Percentiles rank a stretch among this genome's conserved stretches.
phyloP scores from a whole-genome alignment of 176 grass and related monocot species.

The Triticum dicoccoides region DNA sequence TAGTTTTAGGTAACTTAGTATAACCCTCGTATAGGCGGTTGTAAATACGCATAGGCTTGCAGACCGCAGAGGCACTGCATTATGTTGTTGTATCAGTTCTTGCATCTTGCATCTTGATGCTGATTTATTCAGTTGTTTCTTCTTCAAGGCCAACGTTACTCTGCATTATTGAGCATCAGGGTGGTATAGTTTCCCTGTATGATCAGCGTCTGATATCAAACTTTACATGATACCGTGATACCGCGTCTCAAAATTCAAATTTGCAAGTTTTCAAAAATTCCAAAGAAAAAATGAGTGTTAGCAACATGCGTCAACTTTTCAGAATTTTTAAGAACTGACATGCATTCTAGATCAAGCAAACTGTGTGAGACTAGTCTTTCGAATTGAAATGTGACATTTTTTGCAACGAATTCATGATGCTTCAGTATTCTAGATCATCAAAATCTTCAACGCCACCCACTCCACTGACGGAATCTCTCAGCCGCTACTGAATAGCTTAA shows the following conservation, averaged over 20 bases:
- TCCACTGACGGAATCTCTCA: neutral
- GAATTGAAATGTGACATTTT: neutral
- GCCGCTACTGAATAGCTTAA: neutral
- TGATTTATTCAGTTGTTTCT: conserved; percentile 14
- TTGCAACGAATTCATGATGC: neutral
- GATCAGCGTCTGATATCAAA: neutral
- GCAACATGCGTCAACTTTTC: no score
- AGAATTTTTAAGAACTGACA: no score
- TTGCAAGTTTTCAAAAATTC: no score
- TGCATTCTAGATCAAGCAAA: neutral
- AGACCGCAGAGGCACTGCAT: conserved; percentile 25
- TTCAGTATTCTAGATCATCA: neutral
- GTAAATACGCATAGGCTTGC: conserved; percentile 35
- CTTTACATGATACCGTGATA: no score
- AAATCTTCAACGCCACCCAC: neutral
- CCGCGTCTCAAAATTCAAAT: no score
- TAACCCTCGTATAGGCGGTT: conserved; percentile 19
- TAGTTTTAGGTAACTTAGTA: conserved; percentile 17
- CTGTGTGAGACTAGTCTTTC: neutral
- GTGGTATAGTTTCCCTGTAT: neutral
- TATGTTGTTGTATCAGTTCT: conserved; percentile 27
- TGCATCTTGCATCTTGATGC: neutral
- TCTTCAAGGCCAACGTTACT: neutral
- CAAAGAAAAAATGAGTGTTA: no score
- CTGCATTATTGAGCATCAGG: neutral